A percentile compares a stretch with the other conserved stretches of the same genome.
Evolutionary conservation across 768 basidiomycete species (phyloP).

Genomic region (Gloeostereum incarnatum): DNA sequence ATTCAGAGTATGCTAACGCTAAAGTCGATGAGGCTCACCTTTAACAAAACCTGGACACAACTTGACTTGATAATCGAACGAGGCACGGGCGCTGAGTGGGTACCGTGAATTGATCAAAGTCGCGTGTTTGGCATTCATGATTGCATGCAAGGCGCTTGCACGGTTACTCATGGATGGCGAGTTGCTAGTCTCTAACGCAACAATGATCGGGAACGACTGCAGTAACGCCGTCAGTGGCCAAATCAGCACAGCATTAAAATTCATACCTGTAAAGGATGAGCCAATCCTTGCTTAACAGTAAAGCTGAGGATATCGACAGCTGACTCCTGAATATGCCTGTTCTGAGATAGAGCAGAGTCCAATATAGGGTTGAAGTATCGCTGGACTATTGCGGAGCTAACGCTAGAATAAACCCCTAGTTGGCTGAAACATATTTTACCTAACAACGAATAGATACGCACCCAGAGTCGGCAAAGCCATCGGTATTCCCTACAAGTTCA

Average conservation of each 20-base stretch:
- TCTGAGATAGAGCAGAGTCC: slow-evolving; percentile 66
- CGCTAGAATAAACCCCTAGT: slow-evolving; percentile 33
- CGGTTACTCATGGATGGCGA: slow-evolving; percentile 50
- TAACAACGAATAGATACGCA: slow-evolving; percentile 25
- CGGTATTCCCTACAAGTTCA: slow-evolving; percentile 90
- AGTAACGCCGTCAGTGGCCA: not conserved
- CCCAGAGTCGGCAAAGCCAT: slow-evolving; percentile 97
- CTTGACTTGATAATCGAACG: slow-evolving; percentile 77
- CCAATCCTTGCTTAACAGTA: slow-evolving; percentile 90
- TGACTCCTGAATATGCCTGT: slow-evolving; percentile 62
- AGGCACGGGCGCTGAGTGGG: slow-evolving; percentile 66
- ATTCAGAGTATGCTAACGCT: not conserved
- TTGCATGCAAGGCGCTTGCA: slow-evolving; percentile 71
- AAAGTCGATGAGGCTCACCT: not conserved
- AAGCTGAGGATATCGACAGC: slow-evolving; percentile 90
- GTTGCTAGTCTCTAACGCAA: slow-evolving; percentile 88
- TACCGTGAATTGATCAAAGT: slow-evolving; percentile 85
- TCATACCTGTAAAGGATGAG: slow-evolving; percentile 83
- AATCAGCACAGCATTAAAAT: not conserved
- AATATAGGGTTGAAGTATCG: slow-evolving; percentile 82
- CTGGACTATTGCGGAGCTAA: slow-evolving; percentile 91
- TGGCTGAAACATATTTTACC: not conserved
- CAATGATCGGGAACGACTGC: slow-evolving; percentile 84
- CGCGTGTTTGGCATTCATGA: slow-evolving; percentile 83
- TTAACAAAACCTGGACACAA: slow-evolving; percentile 36